Conservation (phyloP, 2,329 filamentous ascomycete species). For the Cryoendolithus antarcticus region DNA sequence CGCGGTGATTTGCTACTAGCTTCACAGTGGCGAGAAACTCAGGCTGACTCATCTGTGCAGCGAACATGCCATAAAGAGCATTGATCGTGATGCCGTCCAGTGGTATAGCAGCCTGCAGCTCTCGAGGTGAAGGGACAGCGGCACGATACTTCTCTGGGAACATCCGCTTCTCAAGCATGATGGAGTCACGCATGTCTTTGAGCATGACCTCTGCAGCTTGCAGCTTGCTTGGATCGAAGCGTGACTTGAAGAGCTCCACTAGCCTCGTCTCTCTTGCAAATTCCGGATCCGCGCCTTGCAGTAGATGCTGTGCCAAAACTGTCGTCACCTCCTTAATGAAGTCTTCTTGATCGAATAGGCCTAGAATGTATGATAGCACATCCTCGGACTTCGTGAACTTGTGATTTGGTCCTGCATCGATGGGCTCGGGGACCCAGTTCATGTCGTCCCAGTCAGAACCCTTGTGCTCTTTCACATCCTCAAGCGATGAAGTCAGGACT, state of each 20-base stretch:
- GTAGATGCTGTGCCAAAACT: constrained; percentile 72
- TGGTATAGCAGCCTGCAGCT: constrained; percentile 23
- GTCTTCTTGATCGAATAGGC: constrained; percentile 77
- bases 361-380: constrained; percentile 81
- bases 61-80: constrained; percentile 18
- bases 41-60: constrained; percentile 13
- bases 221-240: constrained; percentile 73
- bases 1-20: constrained; percentile 16
- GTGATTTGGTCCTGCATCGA: constrained; percentile 84
- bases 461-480: constrained; percentile 27
- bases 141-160: constrained; percentile 17
- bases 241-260: constrained; percentile 72
- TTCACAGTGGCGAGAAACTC: constrained; percentile 16
- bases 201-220: constrained; percentile 98
- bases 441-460: constrained; percentile 63
- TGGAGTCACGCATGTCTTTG: constrained; percentile 76
- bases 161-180: constrained; percentile 41
- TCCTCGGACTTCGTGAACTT: constrained; percentile 80
- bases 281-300: constrained; percentile 46
- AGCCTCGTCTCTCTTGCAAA: constrained; percentile 75
- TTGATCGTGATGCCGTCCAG: constrained; percentile 24
- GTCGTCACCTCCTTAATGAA: constrained; percentile 92
- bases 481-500: constrained; percentile 49
- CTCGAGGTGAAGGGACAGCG: constrained; percentile 17
- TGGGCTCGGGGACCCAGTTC: constrained; percentile 83